These are phyloP conservation scores for Colletotrichum tanaceti DNA, from an alignment of 2,329 filamentous ascomycete genomes.

Conservation along the genomic window DNA sequence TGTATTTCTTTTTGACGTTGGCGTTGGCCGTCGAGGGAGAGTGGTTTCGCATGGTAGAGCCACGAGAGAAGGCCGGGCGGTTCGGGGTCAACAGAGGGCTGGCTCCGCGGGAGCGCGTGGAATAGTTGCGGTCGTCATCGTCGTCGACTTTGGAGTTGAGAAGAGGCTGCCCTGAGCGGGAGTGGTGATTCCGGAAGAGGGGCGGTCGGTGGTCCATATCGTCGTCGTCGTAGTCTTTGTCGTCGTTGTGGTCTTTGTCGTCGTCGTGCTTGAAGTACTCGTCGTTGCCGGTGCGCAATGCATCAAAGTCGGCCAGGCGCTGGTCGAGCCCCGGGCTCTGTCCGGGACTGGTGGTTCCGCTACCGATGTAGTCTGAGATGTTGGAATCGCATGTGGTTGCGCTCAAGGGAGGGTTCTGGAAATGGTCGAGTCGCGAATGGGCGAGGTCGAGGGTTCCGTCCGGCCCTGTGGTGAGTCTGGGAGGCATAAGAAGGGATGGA, in stretches of 20 bases:
- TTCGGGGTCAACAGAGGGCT: constrained; percentile 39
- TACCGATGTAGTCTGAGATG: constrained; percentile 39
- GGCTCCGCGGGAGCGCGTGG: constrained; percentile 34
- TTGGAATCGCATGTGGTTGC: constrained; percentile 41
- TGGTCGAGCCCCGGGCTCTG: constrained; percentile 30
- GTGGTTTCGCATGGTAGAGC: constrained; percentile 82
- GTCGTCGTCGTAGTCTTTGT: constrained; percentile 50
- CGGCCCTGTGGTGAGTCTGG: constrained; percentile 36
- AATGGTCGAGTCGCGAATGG: constrained; percentile 22
- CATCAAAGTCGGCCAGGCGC: constrained; percentile 40
- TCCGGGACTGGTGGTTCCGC: constrained; percentile 36
- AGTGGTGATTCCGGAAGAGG: constrained; percentile 59
- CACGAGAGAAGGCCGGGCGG: constrained; percentile 53
- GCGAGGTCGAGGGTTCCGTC: constrained; percentile 38
- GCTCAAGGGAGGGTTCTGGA: constrained; percentile 27
- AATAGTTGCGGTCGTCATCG: constrained; percentile 43
- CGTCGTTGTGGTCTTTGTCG: constrained; percentile 51
- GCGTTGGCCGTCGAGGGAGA: constrained; percentile 55
- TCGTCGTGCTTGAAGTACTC: constrained; percentile 47
- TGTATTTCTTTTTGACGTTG: constrained; percentile 82
- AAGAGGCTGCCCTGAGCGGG: constrained; percentile 57
- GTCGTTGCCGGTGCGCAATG: constrained; percentile 37
- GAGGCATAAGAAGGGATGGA: constrained; percentile 38
- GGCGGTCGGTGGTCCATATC: constrained; percentile 58
- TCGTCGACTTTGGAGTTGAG: constrained; percentile 50